Evolutionary conservation across 495 filamentous ascomycete genomes (phyloP).

Genomic region (Glarea lozoyensis): DNA sequence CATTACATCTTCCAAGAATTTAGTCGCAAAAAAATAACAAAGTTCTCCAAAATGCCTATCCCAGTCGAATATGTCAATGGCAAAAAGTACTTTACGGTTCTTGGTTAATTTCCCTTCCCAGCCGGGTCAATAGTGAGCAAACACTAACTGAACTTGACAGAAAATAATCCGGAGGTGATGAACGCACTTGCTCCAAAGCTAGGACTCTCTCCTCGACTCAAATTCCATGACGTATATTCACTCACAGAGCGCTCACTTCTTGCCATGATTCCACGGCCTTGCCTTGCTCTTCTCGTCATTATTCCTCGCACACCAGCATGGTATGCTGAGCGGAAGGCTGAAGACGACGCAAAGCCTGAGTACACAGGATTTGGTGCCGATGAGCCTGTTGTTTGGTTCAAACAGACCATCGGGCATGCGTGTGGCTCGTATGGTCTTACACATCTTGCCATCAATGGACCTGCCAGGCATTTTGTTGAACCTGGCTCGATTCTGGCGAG

Average conservation of each 20-base stretch:
- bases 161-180: slow-evolving; percentile 69
- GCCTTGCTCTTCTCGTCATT: slow-evolving; percentile 72
- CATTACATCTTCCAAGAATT: no score
- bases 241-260: slow-evolving; percentile 36
- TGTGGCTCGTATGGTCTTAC: slow-evolving; percentile 74
- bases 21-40: no score
- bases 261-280: slow-evolving; percentile 68
- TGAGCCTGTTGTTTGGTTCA: slow-evolving; percentile 68
- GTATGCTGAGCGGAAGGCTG: slow-evolving; percentile 50
- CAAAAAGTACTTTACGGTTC: slow-evolving; percentile 19
- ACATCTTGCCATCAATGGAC: slow-evolving; percentile 63
- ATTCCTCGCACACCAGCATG: slow-evolving; percentile 65
- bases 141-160: slow-evolving; percentile 4
- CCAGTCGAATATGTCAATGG: slow-evolving; percentile 13
- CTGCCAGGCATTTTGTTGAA: slow-evolving; percentile 32
- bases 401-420: slow-evolving; percentile 76
- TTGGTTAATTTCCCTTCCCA: slow-evolving; percentile 10
- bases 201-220: slow-evolving; percentile 54
- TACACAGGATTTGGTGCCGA: slow-evolving; percentile 22
- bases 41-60: slow-evolving; percentile 13
- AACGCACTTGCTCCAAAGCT: slow-evolving; percentile 62
- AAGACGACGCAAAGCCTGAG: slow-evolving; percentile 31
- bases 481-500: slow-evolving; percentile 37
- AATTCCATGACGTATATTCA: slow-evolving; percentile 52
- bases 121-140: neutral